Evolutionary conservation across 768 basidiomycete genomes (phyloP).

Genomic region (Kwoniella pini): DNA sequence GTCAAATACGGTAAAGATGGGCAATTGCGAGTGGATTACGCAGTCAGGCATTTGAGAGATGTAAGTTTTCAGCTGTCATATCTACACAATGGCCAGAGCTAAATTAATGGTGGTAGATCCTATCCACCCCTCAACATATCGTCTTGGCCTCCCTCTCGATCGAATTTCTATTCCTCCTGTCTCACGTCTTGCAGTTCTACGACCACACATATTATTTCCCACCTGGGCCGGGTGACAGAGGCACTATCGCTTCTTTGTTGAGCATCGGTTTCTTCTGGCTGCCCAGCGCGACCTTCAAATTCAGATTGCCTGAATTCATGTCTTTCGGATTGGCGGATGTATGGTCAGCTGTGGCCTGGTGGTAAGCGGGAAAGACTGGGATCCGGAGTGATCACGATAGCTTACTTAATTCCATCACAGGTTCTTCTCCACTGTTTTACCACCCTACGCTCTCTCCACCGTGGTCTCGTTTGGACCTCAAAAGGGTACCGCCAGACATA

Average conservation of each 20-base stretch:
- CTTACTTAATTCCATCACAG: conserved; percentile 17
- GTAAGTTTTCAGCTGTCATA: conserved; percentile 16
- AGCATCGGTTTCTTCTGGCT: conserved; percentile 45
- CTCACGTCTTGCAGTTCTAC: conserved; percentile 43
- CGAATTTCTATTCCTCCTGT: conserved; percentile 44
- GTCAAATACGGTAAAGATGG: conserved; percentile 26
- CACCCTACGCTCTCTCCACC: conserved; percentile 43
- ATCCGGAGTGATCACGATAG: neutral
- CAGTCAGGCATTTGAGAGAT: conserved; percentile 31
- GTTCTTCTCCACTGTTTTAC: conserved; percentile 48
- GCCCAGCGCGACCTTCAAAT: conserved; percentile 31
- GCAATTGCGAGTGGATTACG: conserved; percentile 31
- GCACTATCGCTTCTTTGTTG: conserved; percentile 31
- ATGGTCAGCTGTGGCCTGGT: conserved; percentile 41
- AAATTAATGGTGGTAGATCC: conserved; percentile 19
- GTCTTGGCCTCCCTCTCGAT: conserved; percentile 32
- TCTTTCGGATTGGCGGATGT: conserved; percentile 22
- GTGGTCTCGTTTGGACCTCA: conserved; percentile 43
- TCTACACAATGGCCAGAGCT: neutral
- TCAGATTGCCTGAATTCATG: conserved; percentile 38
- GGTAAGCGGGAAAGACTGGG: conserved; percentile 37
- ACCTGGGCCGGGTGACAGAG: conserved; percentile 24
- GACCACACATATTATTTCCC: conserved; percentile 48
- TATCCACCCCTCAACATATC: conserved; percentile 41
- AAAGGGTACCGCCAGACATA: conserved; percentile 19